Evolutionary conservation across 768 basidiomycete species (phyloP).

Genomic region (Rickenella mellea): DNA sequence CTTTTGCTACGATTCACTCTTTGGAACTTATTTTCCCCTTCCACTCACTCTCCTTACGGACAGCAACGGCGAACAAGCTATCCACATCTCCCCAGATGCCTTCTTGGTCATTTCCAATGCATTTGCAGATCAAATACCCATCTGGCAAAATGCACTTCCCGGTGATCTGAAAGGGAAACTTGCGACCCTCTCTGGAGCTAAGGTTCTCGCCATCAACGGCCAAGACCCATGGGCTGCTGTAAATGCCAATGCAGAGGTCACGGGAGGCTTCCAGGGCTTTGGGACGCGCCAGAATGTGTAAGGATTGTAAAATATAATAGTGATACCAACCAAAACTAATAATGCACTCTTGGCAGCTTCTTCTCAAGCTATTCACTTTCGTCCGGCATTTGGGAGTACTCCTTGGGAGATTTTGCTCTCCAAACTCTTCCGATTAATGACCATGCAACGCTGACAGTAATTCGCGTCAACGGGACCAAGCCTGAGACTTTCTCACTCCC

Average conservation of each 20-base stretch:
- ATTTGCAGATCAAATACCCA: slow-evolving; percentile 39
- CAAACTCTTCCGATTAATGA: slow-evolving; percentile 43
- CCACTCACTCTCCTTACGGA: slow-evolving; percentile 41
- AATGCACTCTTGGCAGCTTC: slow-evolving; percentile 14
- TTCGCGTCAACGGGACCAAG: slow-evolving; percentile 26
- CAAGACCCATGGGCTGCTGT: slow-evolving; percentile 41
- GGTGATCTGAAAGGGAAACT: slow-evolving; percentile 37
- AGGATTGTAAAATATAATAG: not conserved
- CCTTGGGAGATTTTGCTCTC: slow-evolving; percentile 40
- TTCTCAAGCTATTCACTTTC: slow-evolving; percentile 24
- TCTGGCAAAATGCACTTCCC: slow-evolving; percentile 42
- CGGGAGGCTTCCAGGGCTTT: slow-evolving; percentile 45
- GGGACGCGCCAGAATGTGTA: slow-evolving; percentile 28
- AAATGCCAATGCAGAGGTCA: slow-evolving; percentile 38
- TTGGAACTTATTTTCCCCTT: slow-evolving; percentile 1
- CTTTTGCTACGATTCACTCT: slow-evolving; percentile 34
- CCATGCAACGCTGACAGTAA: slow-evolving; percentile 36
- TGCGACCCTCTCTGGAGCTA: slow-evolving; percentile 35
- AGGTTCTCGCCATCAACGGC: slow-evolving; percentile 44
- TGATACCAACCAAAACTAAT: not conserved
- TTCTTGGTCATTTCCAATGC: slow-evolving; percentile 40
- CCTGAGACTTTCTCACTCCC: slow-evolving; percentile 41
- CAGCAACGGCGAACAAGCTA: slow-evolving; percentile 31
- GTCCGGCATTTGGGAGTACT: slow-evolving; percentile 18
- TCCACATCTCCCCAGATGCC: slow-evolving; percentile 45